Evolutionary conservation across 352 stramenopile genomes (phyloP).

Genomic region (Blastocystis sp.): DNA sequence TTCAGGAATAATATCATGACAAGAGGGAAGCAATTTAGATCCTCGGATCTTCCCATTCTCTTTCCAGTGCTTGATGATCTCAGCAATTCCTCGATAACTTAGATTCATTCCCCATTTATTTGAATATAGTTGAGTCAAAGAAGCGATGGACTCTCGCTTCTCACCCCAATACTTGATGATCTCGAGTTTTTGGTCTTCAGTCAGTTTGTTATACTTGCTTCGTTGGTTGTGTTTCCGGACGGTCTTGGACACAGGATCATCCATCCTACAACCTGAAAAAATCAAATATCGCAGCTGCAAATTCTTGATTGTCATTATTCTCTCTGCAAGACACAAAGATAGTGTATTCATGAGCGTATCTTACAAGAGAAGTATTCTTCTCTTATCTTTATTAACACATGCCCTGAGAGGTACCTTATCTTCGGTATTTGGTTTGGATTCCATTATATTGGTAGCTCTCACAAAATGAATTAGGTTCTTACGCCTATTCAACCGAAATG

Average conservation of each 20-base stretch:
- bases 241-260: not conserved
- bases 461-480: not conserved
- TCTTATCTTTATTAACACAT: constrained; percentile 41
- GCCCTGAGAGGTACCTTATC: not conserved
- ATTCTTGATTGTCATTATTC: not conserved
- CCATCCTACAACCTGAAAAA: not conserved
- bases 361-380: not conserved
- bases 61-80: constrained; percentile 18
- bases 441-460: not conserved
- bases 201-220: constrained; percentile 42
- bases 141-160: constrained; percentile 12
- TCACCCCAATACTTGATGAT: not conserved
- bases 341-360: too few species aligned
- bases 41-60: constrained; percentile 32
- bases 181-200: constrained; percentile 7
- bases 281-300: not conserved
- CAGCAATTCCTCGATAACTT: constrained; percentile 27
- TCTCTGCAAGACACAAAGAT: not conserved
- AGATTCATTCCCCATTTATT: constrained; percentile 2
- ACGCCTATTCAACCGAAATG: constrained; percentile 31
- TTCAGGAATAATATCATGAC: constrained; percentile 1
- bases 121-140: not conserved
- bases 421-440: not conserved
- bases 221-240: not conserved
- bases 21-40: not conserved